Base-by-base conservation (phyloP, 73 alveolate species). In the Paramecium biaurelia region DNA sequence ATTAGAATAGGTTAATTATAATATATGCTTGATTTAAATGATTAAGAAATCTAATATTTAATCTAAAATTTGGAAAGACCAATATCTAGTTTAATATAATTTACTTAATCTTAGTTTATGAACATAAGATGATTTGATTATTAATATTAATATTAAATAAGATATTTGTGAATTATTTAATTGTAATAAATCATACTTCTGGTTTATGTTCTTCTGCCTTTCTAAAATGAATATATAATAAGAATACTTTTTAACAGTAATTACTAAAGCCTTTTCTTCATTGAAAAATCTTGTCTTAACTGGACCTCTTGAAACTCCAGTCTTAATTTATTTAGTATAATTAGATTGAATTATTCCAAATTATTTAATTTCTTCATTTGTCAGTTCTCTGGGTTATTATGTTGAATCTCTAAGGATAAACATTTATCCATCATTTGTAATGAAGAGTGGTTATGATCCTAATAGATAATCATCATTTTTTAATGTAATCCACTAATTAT, bases 351-450 rank as follows among this genome's bases (percentile, higher is more conserved):
- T 70, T 2, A 70, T 70, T 30, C 85, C 85, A 70, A 70, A 70
- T 70, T 70, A 32, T 30, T 70, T 70, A 12, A 70, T 32, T 70
- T 70, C 85, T 9, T 26, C 85, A 30, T 70, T 34, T 8, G 85
- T 70, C n/a, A 70, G 14, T 70, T 70, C 85, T 70, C 85, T 70
- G 5, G 47, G 56, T 28, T 28, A 5, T 70, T 70, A 32, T 10
- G 47, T 70, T n/a, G 30, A n/a, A 32, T 70, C 56, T 32, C 85
- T 70, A 7, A 70, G 26, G 10, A 70, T 70, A 0, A 70, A 30
- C 85, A 70, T 30, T 28, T 70, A 15, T 70, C 85, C 85, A 32
- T 70, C 85, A 70, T 70, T 70, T 24, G 47, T 30, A 14, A 70
- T 37, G 28, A 70, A 70, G 12, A 70, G 12, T 18, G 85, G 85